Base-by-base conservation (phyloP, 2,329 filamentous ascomycete genomes). In the Botrytis fabae region DNA sequence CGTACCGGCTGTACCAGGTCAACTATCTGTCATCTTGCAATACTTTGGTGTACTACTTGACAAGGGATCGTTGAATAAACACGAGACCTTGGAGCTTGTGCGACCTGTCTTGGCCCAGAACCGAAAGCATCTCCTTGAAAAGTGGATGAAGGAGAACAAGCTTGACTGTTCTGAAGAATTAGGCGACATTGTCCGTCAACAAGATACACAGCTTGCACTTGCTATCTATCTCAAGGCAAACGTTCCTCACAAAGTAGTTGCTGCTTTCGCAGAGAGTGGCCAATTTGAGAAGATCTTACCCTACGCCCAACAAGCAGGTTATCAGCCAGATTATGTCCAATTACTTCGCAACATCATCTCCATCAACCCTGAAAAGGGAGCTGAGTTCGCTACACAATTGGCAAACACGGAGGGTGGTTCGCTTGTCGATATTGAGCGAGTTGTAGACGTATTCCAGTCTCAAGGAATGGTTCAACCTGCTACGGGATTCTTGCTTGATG, bases 21-120 rank as follows among this genome's bases (percentile, higher is more conserved):
- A 97, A 82, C 93, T 99, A 84, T 97, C 96, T 1, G 91, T 94
- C 78, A 97, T 98, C 74, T 87, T 99, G 70, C 96, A 98, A 82
- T 99, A 99, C 84, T 99, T 99, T 78, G 96, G 96, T 75, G 94
- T 98, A 89, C 87, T 99, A 61, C 88, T 99, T 48, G 97, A 99
- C 82, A 98, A 99, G 88, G 95, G 96, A 73, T 89, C 89, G 42
- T 86, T 99, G 63, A 99, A 99, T 85, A 91, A 92, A 81, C 93
- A 97, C 77, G 96, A 99, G 84, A 97, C 95, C 64, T 86, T 99
- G 57, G 96, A 99, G 85, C 87, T 99, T 75, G 95, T 96, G 16
- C 91, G 94, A 77, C 96, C 96, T 32, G 96, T 99, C 32, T 88
- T 99, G 73, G 90, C 92, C 73, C 96, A 99, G 83, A 96, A 95